Evolutionary conservation across 352 stramenopile species (phyloP).

Genomic region (Paralagenidium karlingii): DNA sequence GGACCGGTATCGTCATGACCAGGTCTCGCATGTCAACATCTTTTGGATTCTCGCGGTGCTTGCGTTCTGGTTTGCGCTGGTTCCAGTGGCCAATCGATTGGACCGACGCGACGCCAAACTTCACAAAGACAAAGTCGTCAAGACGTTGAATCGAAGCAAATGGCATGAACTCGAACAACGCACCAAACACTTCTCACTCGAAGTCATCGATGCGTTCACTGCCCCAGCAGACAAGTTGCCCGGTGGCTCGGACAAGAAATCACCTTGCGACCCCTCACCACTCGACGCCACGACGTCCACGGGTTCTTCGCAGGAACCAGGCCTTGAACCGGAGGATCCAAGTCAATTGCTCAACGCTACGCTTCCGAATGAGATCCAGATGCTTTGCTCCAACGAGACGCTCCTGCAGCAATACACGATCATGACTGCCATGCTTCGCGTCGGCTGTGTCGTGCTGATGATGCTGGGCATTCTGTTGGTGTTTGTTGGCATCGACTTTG

Average conservation of each 20-base stretch:
- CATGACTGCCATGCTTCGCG: constrained; percentile 14
- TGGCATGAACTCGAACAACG: constrained; percentile 46
- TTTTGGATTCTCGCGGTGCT: constrained; percentile 25
- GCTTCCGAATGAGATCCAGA: constrained; percentile 24
- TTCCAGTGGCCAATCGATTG: constrained; percentile 13
- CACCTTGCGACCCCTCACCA: no score
- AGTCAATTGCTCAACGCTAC: no score
- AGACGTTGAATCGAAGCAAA: constrained; percentile 42
- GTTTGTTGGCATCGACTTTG: constrained; percentile 33
- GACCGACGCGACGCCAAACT: constrained; percentile 19
- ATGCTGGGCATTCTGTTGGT: constrained; percentile 4
- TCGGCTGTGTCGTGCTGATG: constrained; percentile 17
- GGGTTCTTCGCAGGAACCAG: no score
- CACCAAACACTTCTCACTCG: constrained; percentile 7
- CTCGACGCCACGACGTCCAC: no score
- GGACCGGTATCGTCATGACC: constrained; percentile 51
- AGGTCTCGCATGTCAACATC: constrained; percentile 26
- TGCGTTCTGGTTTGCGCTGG: constrained; percentile 16
- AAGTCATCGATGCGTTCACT: constrained; percentile 3
- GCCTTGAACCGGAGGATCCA: no score
- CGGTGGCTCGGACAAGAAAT: no score
- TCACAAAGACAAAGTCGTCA: constrained; percentile 43
- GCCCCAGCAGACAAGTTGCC: background rate
- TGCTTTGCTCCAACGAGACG: constrained; percentile 16
- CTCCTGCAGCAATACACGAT: constrained; percentile 22